Evolutionary conservation across 805 yeast genomes (phyloP).

Genomic region (Saturnispora zaruensis): DNA sequence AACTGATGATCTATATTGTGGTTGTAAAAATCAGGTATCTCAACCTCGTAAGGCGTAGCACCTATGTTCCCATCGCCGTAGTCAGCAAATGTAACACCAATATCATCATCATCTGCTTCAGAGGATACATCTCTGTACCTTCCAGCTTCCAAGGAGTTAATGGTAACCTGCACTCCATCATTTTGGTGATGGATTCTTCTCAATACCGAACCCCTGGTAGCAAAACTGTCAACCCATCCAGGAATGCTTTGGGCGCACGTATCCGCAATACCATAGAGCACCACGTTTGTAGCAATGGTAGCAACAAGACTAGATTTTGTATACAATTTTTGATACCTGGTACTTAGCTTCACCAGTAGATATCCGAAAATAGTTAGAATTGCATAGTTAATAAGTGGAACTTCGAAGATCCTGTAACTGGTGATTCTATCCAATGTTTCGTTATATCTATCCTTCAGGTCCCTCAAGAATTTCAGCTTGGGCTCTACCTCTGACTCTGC

Average conservation of each 20-base stretch:
- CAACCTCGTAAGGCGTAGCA: conserved; percentile 7
- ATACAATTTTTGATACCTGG: conserved; percentile 53
- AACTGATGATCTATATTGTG: background rate
- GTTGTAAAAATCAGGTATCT: background rate
- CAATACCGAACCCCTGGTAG: background rate
- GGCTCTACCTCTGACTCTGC: background rate
- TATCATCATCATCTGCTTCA: background rate
- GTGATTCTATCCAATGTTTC: conserved; percentile 9
- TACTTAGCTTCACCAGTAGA: conserved; percentile 44
- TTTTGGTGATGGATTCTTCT: background rate
- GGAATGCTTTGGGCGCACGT: conserved; percentile 73
- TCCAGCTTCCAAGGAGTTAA: conserved; percentile 1
- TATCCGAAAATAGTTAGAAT: conserved; percentile 42
- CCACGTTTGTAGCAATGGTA: conserved; percentile 68
- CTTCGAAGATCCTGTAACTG: conserved; percentile 29
- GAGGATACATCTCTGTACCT: background rate
- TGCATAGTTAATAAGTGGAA: conserved; percentile 50
- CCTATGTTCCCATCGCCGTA: conserved; percentile 23
- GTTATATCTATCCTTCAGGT: background rate
- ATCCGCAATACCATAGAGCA: conserved; percentile 86
- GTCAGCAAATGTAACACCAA: conserved; percentile 24
- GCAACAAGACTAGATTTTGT: conserved; percentile 62
- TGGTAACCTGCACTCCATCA: background rate
- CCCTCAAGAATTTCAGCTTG: background rate
- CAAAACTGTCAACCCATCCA: conserved; percentile 17